These are phyloP conservation scores for Sporisorium reilianum DNA, from an alignment of 1,284 basidiomycete genomes.

Conservation along the genomic window DNA sequence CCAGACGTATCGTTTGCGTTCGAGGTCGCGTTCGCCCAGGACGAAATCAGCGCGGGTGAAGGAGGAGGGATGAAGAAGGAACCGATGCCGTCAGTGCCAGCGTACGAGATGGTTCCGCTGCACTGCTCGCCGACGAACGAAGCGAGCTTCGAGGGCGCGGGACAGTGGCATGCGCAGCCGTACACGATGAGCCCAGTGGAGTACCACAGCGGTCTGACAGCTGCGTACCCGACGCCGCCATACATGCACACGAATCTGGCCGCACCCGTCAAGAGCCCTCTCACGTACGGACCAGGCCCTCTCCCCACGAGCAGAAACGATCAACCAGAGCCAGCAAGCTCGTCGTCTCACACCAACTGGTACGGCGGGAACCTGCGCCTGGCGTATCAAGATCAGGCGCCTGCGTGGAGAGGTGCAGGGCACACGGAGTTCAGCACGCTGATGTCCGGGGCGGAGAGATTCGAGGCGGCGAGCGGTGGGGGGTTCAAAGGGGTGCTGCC, in stretches of 20 bases:
- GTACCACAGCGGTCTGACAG: not conserved
- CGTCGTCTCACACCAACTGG: not conserved
- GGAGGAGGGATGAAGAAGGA: not conserved
- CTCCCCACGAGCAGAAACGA: not conserved
- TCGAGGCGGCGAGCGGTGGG: not conserved
- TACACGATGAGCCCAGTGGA: too few species aligned
- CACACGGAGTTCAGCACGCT: not conserved
- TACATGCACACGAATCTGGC: not conserved
- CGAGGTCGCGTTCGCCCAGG: conserved; percentile 6
- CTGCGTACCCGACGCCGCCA: not conserved
- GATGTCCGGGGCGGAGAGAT: not conserved
- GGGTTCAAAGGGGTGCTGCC: not conserved
- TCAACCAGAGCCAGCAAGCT: not conserved
- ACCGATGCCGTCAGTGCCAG: not conserved
- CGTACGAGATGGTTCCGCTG: not conserved
- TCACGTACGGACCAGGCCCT: conserved; percentile 4
- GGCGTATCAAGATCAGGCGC: not conserved
- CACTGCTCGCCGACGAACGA: not conserved
- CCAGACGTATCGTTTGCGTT: conserved; percentile 29
- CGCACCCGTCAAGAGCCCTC: not conserved
- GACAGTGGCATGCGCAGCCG: not conserved
- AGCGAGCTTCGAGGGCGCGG: not conserved
- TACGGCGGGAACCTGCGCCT: not conserved
- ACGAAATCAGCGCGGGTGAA: not conserved
- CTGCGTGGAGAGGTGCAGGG: not conserved